These are phyloP conservation scores for Blastobotrys terrestris DNA, from an alignment of 805 yeast species.

Conservation along the genomic window DNA sequence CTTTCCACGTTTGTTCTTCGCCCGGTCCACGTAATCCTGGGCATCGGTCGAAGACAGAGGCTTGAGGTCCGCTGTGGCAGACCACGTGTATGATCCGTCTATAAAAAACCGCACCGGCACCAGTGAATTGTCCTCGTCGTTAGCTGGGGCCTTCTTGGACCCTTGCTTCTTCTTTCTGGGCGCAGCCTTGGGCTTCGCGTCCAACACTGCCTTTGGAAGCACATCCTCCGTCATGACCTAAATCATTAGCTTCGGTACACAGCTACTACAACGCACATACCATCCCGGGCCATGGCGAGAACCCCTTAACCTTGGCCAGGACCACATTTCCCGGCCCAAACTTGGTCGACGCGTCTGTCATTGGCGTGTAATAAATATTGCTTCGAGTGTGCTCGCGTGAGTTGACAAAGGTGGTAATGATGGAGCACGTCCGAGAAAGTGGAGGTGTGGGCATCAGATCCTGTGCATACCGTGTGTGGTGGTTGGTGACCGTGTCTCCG, in stretches of 20 bases:
- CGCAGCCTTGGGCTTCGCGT: constrained; percentile 31
- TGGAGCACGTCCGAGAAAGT: not conserved
- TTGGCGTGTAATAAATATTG: not conserved
- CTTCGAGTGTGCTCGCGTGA: not conserved
- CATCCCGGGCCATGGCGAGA: constrained; percentile 90
- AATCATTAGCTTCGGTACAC: not conserved
- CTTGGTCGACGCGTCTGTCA: not conserved
- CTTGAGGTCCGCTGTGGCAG: constrained; percentile 45
- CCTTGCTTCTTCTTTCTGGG: constrained; percentile 18
- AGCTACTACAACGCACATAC: constrained; percentile 31
- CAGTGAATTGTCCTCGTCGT: constrained; percentile 5
- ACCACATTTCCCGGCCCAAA: constrained; percentile 50
- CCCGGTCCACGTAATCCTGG: constrained; percentile 31
- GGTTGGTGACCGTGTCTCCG: not conserved
- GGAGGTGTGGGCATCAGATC: not conserved
- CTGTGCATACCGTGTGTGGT: not conserved
- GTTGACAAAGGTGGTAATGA: not conserved
- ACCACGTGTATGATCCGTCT: constrained; percentile 72
- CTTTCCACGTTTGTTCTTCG: constrained; percentile 37
- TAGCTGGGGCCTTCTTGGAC: constrained; percentile 11
- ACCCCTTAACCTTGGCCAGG: constrained; percentile 78
- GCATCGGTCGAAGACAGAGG: constrained; percentile 40
- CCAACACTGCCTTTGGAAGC: constrained; percentile 20
- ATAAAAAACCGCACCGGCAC: constrained; percentile 63
- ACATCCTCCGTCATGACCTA: constrained; percentile 22